Conservation (phyloP, 306 rosid species). For the Abrus pulchellus region DNA sequence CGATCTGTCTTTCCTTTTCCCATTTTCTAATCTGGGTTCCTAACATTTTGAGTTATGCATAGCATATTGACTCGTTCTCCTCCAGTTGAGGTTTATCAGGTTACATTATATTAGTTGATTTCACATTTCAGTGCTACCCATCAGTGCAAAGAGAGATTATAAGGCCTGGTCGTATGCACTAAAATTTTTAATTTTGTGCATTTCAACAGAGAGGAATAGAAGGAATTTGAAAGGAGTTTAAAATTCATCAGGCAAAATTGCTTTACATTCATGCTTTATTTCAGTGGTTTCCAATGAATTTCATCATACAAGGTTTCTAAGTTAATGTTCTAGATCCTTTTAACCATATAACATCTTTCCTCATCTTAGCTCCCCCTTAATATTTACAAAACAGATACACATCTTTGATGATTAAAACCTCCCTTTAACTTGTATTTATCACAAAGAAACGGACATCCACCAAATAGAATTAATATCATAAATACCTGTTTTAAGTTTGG, state of each 20-base stretch:
- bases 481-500: slow-evolving; percentile 82
- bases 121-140: slow-evolving; percentile 17
- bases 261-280: slow-evolving; percentile 1
- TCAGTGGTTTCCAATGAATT: slow-evolving; percentile 12
- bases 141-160: slow-evolving; percentile 21
- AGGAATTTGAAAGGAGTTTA: slow-evolving; percentile 29
- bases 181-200: slow-evolving; percentile 14
- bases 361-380: slow-evolving; percentile 6
- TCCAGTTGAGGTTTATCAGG: slow-evolving; percentile 19
- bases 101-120: slow-evolving; percentile 34
- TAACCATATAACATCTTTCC: slow-evolving; percentile 18
- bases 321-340: slow-evolving; percentile 12
- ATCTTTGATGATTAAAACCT: slow-evolving; percentile 11
- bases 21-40: too few species aligned
- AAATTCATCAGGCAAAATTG: neutral
- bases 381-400: slow-evolving; percentile 42
- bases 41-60: neutral
- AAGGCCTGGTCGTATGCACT: slow-evolving; percentile 12
- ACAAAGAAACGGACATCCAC: slow-evolving; percentile 33
- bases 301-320: slow-evolving; percentile 19
- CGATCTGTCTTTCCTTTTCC: too few species aligned
- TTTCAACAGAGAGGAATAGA: slow-evolving; percentile 34
- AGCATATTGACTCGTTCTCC: neutral
- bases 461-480: slow-evolving; percentile 20
- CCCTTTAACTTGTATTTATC: slow-evolving; percentile 13